phyloP scores from a whole-genome alignment of 306 rosid genomes.

The Potentilla sterilis region DNA sequence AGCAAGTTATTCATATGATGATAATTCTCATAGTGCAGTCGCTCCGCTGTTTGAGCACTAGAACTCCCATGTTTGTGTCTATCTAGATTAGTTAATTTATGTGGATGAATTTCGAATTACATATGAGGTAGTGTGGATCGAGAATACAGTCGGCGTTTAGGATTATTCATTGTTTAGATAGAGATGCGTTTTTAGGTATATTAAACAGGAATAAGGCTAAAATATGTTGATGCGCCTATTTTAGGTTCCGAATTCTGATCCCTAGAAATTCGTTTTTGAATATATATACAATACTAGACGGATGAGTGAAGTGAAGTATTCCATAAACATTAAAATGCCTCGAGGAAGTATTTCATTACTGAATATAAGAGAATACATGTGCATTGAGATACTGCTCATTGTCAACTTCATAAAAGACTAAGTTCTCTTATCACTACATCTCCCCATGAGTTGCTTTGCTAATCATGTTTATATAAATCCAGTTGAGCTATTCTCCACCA shows the following conservation, averaged over 20 bases:
- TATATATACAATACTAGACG: no score
- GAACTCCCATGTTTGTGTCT: background rate
- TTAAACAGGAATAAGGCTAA: no score
- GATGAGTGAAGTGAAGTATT: no score
- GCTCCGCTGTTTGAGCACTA: slow-evolving; percentile 4
- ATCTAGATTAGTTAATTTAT: background rate
- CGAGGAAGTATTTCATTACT: no score
- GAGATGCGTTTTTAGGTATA: background rate
- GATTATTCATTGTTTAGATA: background rate
- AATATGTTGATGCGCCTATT: no score
- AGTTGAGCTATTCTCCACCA: background rate
- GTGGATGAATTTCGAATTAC: background rate
- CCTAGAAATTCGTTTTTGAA: no score
- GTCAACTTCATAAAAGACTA: background rate
- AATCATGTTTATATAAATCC: slow-evolving; percentile 15
- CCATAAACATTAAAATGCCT: no score
- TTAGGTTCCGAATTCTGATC: no score
- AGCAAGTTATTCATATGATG: slow-evolving; percentile 1
- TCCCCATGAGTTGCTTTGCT: background rate
- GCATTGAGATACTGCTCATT: background rate
- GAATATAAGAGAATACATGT: no score
- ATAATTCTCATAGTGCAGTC: background rate
- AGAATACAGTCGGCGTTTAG: background rate
- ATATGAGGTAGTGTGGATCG: background rate
- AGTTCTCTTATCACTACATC: background rate